Percentiles rank a stretch among this genome's conserved stretches.
Conservation (phyloP, 805 yeast genomes). For the Nakazawaea ishiwadae region DNA sequence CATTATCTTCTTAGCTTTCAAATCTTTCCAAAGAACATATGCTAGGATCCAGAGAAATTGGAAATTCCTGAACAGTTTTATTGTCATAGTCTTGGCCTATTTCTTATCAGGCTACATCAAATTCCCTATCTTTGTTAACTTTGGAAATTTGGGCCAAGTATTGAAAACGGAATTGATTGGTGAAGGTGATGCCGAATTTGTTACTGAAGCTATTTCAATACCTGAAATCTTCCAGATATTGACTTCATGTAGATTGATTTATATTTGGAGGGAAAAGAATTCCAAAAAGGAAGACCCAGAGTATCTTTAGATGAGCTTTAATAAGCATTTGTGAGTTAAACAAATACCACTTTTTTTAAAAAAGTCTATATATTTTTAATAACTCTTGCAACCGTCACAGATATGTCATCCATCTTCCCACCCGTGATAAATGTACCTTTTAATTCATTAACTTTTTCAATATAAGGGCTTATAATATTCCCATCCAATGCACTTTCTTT, state of each 20-base stretch:
- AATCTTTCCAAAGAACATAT: conserved; percentile 1
- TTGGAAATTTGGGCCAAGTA: background rate
- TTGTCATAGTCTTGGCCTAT: conserved; percentile 1
- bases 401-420: conserved; percentile 53
- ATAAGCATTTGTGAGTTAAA: no score
- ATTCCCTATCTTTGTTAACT: conserved; percentile 6
- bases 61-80: conserved; percentile 6
- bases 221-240: conserved; percentile 7
- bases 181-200: conserved; percentile 1
- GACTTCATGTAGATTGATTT: conserved; percentile 6
- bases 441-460: conserved; percentile 42
- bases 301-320: background rate
- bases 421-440: conserved; percentile 37
- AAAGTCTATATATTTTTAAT: conserved; percentile 9
- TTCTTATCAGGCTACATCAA: conserved; percentile 8
- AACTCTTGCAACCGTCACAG: conserved; percentile 45
- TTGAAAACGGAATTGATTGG: conserved; percentile 8
- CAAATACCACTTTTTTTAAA: no score
- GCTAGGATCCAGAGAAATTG: background rate
- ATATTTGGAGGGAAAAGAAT: conserved; percentile 7
- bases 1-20: background rate
- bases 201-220: background rate
- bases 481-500: conserved; percentile 49
- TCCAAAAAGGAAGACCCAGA: no score
- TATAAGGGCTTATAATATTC: conserved; percentile 48